phyloP scores from a whole-genome alignment of 1,139 yeast species.

The Saccharomycopsis crataegensis region DNA sequence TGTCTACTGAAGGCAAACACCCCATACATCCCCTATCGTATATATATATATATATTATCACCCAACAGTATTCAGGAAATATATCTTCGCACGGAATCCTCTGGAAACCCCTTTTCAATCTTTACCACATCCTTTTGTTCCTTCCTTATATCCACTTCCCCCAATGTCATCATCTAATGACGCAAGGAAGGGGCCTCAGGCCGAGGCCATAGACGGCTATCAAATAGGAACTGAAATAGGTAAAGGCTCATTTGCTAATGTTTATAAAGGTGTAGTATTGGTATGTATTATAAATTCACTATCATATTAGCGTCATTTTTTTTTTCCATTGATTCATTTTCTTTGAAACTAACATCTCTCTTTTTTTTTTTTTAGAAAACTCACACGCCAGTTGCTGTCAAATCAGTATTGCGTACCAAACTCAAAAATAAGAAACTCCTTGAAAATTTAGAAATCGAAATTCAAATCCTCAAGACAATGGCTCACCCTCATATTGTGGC shows the following conservation, averaged over 20 bases:
- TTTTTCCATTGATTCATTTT: background rate
- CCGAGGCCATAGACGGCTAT: slow-evolving; percentile 36
- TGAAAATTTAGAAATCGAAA: slow-evolving; percentile 88
- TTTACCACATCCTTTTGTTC: too few relatives aligned
- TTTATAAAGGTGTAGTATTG: slow-evolving; percentile 57
- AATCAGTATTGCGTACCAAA: slow-evolving; percentile 77
- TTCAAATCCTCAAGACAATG: slow-evolving; percentile 74
- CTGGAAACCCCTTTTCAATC: too few relatives aligned
- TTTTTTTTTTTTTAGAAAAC: slow-evolving; percentile 28
- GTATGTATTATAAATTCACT: slow-evolving; percentile 18
- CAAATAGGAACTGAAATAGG: slow-evolving; percentile 74
- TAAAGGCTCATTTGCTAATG: slow-evolving; percentile 91
- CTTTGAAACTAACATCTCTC: background rate
- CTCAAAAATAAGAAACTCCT: slow-evolving; percentile 77
- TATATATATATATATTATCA: too few relatives aligned
- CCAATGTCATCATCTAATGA: background rate
- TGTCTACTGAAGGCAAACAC: too few relatives aligned
- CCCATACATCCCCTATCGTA: too few relatives aligned
- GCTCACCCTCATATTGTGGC: slow-evolving; percentile 92
- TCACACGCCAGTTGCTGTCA: slow-evolving; percentile 69
- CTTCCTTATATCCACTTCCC: too few relatives aligned
- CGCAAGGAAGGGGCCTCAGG: background rate
- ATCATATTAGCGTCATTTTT: background rate
- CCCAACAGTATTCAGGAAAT: too few relatives aligned
- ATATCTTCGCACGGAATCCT: too few relatives aligned